phyloP scores from a whole-genome alignment of 345 rosid genomes.

The Eucalyptus decipiens region DNA sequence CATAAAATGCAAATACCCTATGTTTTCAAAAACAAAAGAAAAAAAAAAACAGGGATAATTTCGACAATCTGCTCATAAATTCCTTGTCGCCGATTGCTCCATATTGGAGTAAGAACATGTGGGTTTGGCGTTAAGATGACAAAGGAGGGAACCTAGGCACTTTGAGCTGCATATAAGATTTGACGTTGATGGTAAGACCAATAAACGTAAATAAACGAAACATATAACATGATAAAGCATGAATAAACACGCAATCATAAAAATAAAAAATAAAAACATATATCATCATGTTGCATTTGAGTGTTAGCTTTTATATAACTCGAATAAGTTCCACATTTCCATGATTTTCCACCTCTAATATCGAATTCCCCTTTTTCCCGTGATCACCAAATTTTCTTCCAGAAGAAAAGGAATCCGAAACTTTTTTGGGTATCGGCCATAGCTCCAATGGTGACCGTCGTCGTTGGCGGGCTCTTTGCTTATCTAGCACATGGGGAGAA shows the following conservation, averaged over 20 bases:
- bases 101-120: background rate
- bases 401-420: conserved; percentile 59
- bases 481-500: conserved; percentile 37
- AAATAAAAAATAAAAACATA: no score
- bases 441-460: conserved; percentile 66
- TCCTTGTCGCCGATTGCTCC: background rate
- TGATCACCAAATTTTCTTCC: background rate
- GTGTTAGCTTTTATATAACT: background rate
- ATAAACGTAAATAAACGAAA: background rate
- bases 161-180: background rate
- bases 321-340: background rate
- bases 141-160: background rate
- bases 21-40: no score
- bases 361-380: background rate
- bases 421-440: conserved; percentile 86
- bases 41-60: background rate
- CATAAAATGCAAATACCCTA: background rate
- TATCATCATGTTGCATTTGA: background rate
- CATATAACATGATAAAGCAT: background rate
- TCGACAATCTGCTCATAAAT: background rate
- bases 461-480: conserved; percentile 58
- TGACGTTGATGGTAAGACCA: background rate
- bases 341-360: background rate
- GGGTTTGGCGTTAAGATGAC: background rate
- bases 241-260: background rate